phyloP scores from a whole-genome alignment of 352 stramenopile genomes.

The Pythium aquatile region DNA sequence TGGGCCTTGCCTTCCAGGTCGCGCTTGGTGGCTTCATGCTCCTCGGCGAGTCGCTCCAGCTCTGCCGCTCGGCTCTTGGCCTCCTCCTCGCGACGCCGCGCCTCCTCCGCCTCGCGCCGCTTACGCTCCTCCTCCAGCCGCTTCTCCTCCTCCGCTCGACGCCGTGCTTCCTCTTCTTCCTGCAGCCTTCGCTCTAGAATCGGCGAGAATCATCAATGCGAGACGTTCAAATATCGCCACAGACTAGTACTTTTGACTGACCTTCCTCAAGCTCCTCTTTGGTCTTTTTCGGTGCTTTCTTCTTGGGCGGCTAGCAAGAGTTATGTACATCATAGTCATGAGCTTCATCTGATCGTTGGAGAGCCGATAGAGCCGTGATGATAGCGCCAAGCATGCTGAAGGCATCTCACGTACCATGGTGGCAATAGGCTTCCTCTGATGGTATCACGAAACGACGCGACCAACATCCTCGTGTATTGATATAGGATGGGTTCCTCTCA shows the following conservation, averaged over 20 bases:
- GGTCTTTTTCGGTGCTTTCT: conserved; percentile 81
- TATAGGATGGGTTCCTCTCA: background rate
- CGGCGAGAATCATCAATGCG: background rate
- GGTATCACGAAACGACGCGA: background rate
- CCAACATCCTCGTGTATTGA: background rate
- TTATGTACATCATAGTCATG: conserved; percentile 1
- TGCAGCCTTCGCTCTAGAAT: conserved; percentile 54
- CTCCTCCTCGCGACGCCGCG: conserved; percentile 57
- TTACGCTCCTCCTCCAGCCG: conserved; percentile 67
- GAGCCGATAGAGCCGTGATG: background rate
- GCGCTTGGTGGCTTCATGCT: conserved; percentile 51
- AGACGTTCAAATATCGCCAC: background rate
- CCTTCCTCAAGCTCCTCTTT: conserved; percentile 80
- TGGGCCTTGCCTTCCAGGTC: conserved; percentile 60
- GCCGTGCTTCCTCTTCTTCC: conserved; percentile 67
- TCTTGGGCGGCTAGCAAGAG: conserved; percentile 56
- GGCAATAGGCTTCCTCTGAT: background rate
- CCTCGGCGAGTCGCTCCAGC: conserved; percentile 50
- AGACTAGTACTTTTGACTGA: conserved; percentile 3
- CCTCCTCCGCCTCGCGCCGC: conserved; percentile 52
- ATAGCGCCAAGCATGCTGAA: background rate
- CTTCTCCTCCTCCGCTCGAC: conserved; percentile 66
- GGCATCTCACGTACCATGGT: background rate
- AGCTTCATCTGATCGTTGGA: background rate
- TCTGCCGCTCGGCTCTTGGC: conserved; percentile 64